Evolutionary conservation across 257 asterid species (phyloP).

Genomic region (Petunia axillaris): DNA sequence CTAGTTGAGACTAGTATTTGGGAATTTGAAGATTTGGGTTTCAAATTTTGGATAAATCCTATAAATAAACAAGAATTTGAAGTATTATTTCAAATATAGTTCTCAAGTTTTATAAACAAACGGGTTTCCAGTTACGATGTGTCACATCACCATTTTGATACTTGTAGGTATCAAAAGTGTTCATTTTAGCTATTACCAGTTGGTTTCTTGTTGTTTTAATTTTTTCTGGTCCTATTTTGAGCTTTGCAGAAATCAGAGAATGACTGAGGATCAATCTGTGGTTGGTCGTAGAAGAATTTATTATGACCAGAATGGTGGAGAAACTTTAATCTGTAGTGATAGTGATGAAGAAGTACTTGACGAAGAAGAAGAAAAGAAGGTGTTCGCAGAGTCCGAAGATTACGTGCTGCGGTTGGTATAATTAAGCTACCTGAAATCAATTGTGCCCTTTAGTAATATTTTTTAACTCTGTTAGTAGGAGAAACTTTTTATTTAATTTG

Average conservation of each 20-base stretch:
- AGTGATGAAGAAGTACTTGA: constrained; percentile 91
- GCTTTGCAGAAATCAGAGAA: constrained; percentile 84
- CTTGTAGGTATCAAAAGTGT: constrained; percentile 12
- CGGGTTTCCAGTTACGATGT: background rate
- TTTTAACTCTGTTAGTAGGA: background rate
- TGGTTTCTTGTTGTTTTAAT: background rate
- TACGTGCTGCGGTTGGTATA: constrained; percentile 80
- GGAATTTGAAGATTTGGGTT: too few relatives aligned
- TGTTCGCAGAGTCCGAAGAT: constrained; percentile 84
- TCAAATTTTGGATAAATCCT: too few relatives aligned
- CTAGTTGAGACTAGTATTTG: too few relatives aligned
- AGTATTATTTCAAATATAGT: too few relatives aligned
- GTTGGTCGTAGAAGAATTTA: constrained; percentile 97
- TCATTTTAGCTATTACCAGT: constrained; percentile 16
- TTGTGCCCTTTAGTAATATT: constrained; percentile 14
- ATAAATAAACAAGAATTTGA: too few relatives aligned
- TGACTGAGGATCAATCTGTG: constrained; percentile 99
- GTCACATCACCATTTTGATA: constrained; percentile 3
- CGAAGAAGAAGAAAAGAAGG: constrained; percentile 94
- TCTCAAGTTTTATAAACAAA: too few relatives aligned
- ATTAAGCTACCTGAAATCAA: background rate
- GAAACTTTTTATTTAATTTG: background rate
- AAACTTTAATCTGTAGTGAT: constrained; percentile 96
- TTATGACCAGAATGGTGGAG: constrained; percentile 95
- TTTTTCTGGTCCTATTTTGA: constrained; percentile 20